A percentile compares a stretch with the other conserved stretches of the same genome.
phyloP scores from a whole-genome alignment of 1,284 basidiomycete genomes.

The Caloboletus firmus region DNA sequence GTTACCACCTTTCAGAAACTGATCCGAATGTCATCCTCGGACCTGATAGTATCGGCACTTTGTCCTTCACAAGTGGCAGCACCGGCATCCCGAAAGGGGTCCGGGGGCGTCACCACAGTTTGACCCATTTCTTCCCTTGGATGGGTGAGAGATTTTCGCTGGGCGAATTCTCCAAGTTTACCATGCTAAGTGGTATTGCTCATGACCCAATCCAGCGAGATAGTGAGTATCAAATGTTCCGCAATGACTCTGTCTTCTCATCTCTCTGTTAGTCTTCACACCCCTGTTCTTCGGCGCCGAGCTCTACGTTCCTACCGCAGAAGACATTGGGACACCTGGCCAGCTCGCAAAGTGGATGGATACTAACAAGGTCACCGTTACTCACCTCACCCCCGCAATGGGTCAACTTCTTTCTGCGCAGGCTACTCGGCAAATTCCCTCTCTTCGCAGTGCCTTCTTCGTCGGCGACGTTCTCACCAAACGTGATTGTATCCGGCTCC shows the following conservation, averaged over 20 bases:
- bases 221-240: constrained; percentile 59
- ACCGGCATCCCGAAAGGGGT: constrained; percentile 99
- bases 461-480: constrained; percentile 99
- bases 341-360: constrained; percentile 99
- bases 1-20: constrained; percentile 55
- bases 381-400: constrained; percentile 98
- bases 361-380: constrained; percentile 84
- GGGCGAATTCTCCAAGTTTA: constrained; percentile 80
- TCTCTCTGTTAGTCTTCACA: constrained; percentile 78
- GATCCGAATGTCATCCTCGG: constrained; percentile 87
- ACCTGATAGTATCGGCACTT: constrained; percentile 92
- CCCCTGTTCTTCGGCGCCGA: constrained; percentile 97
- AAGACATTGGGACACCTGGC: constrained; percentile 97
- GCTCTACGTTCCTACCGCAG: constrained; percentile 94
- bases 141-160: constrained; percentile 92
- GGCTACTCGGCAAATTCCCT: constrained; percentile 86
- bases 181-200: constrained; percentile 98
- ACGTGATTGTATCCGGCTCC: constrained; percentile 94
- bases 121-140: constrained; percentile 99
- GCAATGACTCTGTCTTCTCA: constrained; percentile 5
- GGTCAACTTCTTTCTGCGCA: constrained; percentile 97
- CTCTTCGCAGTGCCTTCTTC: constrained; percentile 92
- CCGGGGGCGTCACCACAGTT: constrained; percentile 89
- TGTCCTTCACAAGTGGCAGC: constrained; percentile 97
- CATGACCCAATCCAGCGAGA: constrained; percentile 99